Conservation (phyloP, 2,329 filamentous ascomycete species). For the Acephala macrosclerotiorum region DNA sequence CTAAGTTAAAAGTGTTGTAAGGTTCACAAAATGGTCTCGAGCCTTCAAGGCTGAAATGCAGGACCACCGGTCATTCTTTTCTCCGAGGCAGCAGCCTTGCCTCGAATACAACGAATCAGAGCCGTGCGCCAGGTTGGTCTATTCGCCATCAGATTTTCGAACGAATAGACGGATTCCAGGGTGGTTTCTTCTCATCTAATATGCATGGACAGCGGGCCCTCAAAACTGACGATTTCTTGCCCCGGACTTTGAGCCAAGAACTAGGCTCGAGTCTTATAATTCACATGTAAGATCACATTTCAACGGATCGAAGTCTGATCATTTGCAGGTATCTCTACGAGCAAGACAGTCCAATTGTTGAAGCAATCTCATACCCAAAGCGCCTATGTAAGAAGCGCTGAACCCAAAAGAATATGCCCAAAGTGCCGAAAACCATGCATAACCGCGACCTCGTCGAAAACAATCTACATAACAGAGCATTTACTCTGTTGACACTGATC, state of each 20-base stretch:
- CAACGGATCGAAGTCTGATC: neutral
- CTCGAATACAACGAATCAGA: constrained; percentile 1
- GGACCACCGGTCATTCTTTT: neutral
- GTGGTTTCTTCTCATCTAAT: neutral
- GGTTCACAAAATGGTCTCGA: constrained; percentile 1
- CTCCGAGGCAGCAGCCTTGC: neutral
- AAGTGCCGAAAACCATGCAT: constrained; percentile 10
- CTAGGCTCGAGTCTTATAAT: neutral
- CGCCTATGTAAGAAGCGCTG: neutral
- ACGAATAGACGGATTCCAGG: neutral
- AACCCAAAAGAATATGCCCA: neutral
- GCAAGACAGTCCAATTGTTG: constrained; percentile 6
- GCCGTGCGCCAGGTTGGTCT: neutral
- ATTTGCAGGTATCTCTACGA: constrained; percentile 1
- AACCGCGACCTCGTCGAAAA: constrained; percentile 9
- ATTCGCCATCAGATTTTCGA: neutral
- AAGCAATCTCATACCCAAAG: constrained; percentile 9
- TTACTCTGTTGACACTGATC: constrained; percentile 66
- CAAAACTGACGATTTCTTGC: neutral
- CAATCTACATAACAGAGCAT: constrained; percentile 56
- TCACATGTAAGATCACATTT: neutral
- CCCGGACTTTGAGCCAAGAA: neutral
- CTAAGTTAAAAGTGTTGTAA: neutral
- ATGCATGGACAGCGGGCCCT: neutral
- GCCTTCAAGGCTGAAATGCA: constrained; percentile 7